phyloP scores from a whole-genome alignment of 768 basidiomycete genomes.

The Russula sp. region DNA sequence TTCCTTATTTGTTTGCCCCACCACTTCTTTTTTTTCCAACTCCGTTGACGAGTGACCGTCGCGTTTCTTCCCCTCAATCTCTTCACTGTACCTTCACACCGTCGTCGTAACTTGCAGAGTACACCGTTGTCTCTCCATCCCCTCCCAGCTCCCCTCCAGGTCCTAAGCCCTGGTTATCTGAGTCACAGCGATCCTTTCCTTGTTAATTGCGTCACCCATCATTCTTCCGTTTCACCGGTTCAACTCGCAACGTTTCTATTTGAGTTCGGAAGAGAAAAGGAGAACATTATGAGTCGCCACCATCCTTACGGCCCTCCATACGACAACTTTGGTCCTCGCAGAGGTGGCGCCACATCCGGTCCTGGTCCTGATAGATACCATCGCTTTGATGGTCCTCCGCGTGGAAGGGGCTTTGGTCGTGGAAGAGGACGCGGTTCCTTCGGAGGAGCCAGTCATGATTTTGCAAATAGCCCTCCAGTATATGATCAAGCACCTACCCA shows the following conservation, averaged over 20 bases:
- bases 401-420: slow-evolving; percentile 62
- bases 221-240: slow-evolving; percentile 12
- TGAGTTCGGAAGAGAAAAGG: slow-evolving; percentile 25
- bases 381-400: slow-evolving; percentile 41
- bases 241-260: slow-evolving; percentile 16
- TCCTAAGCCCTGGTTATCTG: slow-evolving; percentile 1
- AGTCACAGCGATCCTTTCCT: slow-evolving; percentile 11
- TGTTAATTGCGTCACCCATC: slow-evolving; percentile 6
- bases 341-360: slow-evolving; percentile 22
- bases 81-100: slow-evolving; percentile 15
- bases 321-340: slow-evolving; percentile 21
- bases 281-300: slow-evolving; percentile 68
- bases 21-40: background rate
- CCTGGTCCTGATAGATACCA: slow-evolving; percentile 24
- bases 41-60: background rate
- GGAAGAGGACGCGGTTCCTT: slow-evolving; percentile 67
- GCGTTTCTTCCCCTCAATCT: background rate
- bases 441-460: slow-evolving; percentile 34
- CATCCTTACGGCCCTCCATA: slow-evolving; percentile 63
- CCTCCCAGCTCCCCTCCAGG: background rate
- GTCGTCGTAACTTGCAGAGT: slow-evolving; percentile 13
- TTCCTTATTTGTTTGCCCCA: background rate
- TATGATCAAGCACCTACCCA: slow-evolving; percentile 64
- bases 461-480: slow-evolving; percentile 42
- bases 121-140: slow-evolving; percentile 15